phyloP scores from a whole-genome alignment of 140 eudicot genomes.

The Anethum foeniculum region DNA sequence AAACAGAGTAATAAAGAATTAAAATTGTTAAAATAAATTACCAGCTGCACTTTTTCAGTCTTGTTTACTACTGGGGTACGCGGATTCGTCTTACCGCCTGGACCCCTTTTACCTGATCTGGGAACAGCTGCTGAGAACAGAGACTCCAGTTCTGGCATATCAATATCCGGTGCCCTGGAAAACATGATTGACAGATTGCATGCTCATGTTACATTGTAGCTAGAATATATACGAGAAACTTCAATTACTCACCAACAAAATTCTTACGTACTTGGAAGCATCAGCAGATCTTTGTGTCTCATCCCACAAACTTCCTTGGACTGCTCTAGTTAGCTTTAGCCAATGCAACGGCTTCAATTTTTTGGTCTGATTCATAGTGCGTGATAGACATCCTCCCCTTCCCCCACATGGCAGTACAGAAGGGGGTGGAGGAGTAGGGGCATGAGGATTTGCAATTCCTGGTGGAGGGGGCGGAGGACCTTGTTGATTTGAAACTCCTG shows the following conservation, averaged over 20 bases:
- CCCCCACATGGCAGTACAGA: slow-evolving; percentile 39
- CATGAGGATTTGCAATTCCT: slow-evolving; percentile 20
- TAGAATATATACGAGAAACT: slow-evolving; percentile 8
- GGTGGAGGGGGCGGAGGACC: slow-evolving; percentile 14
- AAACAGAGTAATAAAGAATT: background rate
- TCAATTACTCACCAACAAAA: slow-evolving; percentile 5
- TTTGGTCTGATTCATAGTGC: slow-evolving; percentile 38
- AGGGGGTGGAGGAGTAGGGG: slow-evolving; percentile 32
- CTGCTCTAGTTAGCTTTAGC: slow-evolving; percentile 73
- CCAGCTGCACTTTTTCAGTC: slow-evolving; percentile 89
- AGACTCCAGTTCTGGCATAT: slow-evolving; percentile 76
- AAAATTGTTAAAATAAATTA: slow-evolving; percentile 17
- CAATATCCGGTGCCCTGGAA: slow-evolving; percentile 86
- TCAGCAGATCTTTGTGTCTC: slow-evolving; percentile 78
- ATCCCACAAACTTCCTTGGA: slow-evolving; percentile 92
- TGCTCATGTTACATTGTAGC: slow-evolving; percentile 4
- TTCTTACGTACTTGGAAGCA: slow-evolving; percentile 52
- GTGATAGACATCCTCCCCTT: slow-evolving; percentile 46
- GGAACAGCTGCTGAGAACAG: slow-evolving; percentile 79
- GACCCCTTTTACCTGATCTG: slow-evolving; percentile 34
- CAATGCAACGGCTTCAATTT: slow-evolving; percentile 90
- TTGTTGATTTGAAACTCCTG: slow-evolving; percentile 12
- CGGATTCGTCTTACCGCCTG: slow-evolving; percentile 44
- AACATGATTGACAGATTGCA: slow-evolving; percentile 8
- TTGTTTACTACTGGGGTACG: slow-evolving; percentile 44